phyloP scores from a whole-genome alignment of 1,284 basidiomycete genomes.

The Tilletia caries region DNA sequence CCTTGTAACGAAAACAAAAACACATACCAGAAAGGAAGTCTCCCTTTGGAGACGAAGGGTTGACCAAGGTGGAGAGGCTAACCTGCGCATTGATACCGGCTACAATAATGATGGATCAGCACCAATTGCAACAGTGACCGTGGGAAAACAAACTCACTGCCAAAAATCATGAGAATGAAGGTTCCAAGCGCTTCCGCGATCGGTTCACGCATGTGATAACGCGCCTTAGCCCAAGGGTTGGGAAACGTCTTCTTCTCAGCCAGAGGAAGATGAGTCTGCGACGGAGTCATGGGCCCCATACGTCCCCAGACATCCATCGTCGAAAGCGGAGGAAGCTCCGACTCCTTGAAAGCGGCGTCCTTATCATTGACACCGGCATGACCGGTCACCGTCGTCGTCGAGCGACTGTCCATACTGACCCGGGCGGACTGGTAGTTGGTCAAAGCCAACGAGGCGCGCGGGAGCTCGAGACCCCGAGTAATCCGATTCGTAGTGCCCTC shows the following conservation, averaged over 20 bases:
- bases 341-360: no score
- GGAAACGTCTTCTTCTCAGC: constrained; percentile 33
- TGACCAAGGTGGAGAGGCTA: constrained; percentile 25
- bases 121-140: neutral
- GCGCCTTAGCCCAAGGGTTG: constrained; percentile 36
- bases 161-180: constrained; percentile 23
- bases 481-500: no score
- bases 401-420: neutral
- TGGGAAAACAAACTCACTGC: constrained; percentile 1
- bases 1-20: neutral
- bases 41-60: constrained; percentile 28
- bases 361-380: no score
- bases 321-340: no score
- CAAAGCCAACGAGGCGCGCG: neutral
- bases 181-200: constrained; percentile 29
- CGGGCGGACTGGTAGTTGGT: constrained; percentile 1
- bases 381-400: neutral
- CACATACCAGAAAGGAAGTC: constrained; percentile 22
- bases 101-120: neutral
- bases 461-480: no score
- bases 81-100: constrained; percentile 20
- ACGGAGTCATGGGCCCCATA: neutral
- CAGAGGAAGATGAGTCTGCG: neutral
- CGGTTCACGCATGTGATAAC: constrained; percentile 39
- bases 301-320: neutral